Evolutionary conservation across 2,329 filamentous ascomycete species (phyloP), one percentile per base, ranked within the genome.

Genomic region (Ophiostoma piceae): DNA sequence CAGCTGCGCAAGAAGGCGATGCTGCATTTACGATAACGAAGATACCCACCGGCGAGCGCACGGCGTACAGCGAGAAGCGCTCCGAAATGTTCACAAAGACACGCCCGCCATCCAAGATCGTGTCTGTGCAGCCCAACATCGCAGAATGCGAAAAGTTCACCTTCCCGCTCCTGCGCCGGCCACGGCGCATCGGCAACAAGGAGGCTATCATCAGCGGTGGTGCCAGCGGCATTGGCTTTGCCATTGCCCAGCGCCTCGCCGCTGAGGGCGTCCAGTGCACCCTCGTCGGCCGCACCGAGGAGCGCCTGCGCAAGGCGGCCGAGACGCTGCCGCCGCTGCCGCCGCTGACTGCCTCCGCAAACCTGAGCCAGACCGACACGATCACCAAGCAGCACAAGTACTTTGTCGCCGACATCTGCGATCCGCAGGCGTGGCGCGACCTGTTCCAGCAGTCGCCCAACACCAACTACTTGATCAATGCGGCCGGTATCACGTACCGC

Each of bases 401-500:
- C 35, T 26, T 74, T 14, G 70, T 68, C 2, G 76, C 75, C 39
- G 74, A 76, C 60, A 74, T 76, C 4, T 69, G 71, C 9, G 71
- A 74, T 32, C 35, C 71, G 7, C n/a, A 26, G 0, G 69, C 73
- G 2, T 77, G 75, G 75, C 51, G 39, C 4, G n/a, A 47, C 1
- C 57, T 74, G 37, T 71, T 72, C 26, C n/a, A 37, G 22, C 29
- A 67, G 2, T 26, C 57, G 35, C 22, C 67, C 37, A 64, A 51
- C 3, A 29, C 26, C 7, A 47, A 87, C 75, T 81, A 94, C 39
- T 84, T 96, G 1, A 84, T 96, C 73, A 96, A 96, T 76, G 90
- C 91, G 35, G 92, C 92, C 0, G 93, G 92, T 11, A 82, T 93
- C 29, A 83, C 89, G 0, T 88, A 92, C 74, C 84, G 83, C 14